Conservation (phyloP, 805 yeast species). For the Metschnikowia lochheadii region DNA sequence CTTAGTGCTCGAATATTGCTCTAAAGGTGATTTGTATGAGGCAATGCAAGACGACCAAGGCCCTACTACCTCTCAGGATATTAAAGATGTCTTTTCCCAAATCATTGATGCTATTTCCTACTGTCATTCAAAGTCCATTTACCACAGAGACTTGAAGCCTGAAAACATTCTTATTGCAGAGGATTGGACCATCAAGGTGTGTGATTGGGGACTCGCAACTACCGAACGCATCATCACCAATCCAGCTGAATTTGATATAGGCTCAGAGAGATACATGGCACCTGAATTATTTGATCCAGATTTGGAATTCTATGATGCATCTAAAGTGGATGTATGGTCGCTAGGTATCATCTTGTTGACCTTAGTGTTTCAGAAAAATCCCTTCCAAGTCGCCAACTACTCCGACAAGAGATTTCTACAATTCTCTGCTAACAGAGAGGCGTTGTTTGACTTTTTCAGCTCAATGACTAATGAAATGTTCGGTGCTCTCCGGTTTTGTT, state of each 20-base stretch:
- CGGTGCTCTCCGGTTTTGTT: slow-evolving; percentile 69
- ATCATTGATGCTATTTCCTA: slow-evolving; percentile 47
- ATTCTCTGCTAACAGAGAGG: slow-evolving; percentile 83
- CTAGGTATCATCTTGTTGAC: slow-evolving; percentile 80
- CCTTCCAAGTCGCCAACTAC: slow-evolving; percentile 76
- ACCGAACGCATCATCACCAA: slow-evolving; percentile 53
- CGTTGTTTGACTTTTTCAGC: slow-evolving; percentile 87
- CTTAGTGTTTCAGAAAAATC: slow-evolving; percentile 82
- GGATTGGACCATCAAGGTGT: slow-evolving; percentile 54
- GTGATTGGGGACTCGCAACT: slow-evolving; percentile 61
- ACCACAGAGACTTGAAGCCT: slow-evolving; percentile 56
- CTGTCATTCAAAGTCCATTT: slow-evolving; percentile 47
- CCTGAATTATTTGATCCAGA: slow-evolving; percentile 76
- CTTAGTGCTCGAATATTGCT: slow-evolving; percentile 69
- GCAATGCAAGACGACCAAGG: slow-evolving; percentile 65
- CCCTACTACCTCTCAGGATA: slow-evolving; percentile 55
- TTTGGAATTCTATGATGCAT: slow-evolving; percentile 65
- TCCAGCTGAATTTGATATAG: slow-evolving; percentile 63
- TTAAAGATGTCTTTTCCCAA: slow-evolving; percentile 51
- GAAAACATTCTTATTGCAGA: slow-evolving; percentile 47
- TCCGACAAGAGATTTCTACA: slow-evolving; percentile 79
- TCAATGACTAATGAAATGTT: slow-evolving; percentile 83
- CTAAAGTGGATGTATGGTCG: slow-evolving; percentile 86
- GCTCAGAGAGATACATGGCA: slow-evolving; percentile 91
- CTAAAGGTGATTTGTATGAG: slow-evolving; percentile 83